phyloP scores from a whole-genome alignment of 2,329 filamentous ascomycete species.

The Penicillium sp. region DNA sequence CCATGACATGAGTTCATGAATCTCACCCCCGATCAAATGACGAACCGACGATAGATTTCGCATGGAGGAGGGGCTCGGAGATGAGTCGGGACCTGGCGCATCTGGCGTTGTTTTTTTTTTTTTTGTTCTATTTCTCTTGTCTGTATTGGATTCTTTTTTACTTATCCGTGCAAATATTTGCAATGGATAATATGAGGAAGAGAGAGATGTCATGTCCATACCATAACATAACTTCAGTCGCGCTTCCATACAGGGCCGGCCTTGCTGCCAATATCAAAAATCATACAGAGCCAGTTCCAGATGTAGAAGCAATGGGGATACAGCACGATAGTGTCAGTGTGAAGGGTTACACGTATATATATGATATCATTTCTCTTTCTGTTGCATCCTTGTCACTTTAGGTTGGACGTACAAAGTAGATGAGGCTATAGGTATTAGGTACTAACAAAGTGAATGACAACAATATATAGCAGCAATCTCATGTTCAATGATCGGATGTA shows the following conservation, averaged over 20 bases:
- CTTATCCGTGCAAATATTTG: not conserved
- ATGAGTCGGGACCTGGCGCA: constrained; percentile 29
- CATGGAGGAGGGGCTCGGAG: constrained; percentile 26
- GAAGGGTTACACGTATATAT: not conserved
- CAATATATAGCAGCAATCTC: too few relatives aligned
- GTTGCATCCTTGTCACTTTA: too few relatives aligned
- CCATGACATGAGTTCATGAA: constrained; percentile 28
- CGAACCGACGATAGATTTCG: constrained; percentile 26
- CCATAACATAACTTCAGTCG: constrained; percentile 8
- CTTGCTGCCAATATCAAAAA: constrained; percentile 12
- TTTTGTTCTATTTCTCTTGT: constrained; percentile 14
- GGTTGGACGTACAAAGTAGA: too few relatives aligned
- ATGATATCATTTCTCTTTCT: too few relatives aligned
- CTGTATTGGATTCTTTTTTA: constrained; percentile 16
- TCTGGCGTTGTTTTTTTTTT: constrained; percentile 22
- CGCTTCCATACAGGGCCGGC: not conserved
- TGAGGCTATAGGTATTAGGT: too few relatives aligned
- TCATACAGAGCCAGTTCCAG: constrained; percentile 2
- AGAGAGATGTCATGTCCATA: constrained; percentile 9
- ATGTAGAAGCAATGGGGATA: not conserved
- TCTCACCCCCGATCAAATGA: constrained; percentile 22
- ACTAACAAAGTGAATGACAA: too few relatives aligned
- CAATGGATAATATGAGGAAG: constrained; percentile 8
- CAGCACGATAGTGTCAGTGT: not conserved
- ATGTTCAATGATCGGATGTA: too few relatives aligned